Conservation (phyloP, 2,329 filamentous ascomycete species). For the Fusarium secorum region DNA sequence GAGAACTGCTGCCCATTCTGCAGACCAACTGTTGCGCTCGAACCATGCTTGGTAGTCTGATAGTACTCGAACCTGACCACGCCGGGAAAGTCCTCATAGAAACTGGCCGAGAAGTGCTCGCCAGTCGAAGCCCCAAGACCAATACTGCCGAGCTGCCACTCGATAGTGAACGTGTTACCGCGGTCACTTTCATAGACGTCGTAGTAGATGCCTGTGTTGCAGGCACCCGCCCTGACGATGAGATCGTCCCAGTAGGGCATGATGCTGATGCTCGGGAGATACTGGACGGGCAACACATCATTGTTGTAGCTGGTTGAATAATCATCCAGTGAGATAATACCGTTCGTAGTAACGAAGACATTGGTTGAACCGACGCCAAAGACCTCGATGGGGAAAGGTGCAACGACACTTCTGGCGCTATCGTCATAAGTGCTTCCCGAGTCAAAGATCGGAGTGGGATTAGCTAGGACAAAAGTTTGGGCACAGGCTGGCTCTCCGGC, state of each 20-base stretch:
- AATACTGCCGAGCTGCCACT: background rate
- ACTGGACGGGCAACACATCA: fast-evolving
- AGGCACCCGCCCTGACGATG: fast-evolving
- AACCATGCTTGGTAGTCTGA: background rate
- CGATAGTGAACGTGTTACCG: background rate
- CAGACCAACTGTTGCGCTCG: background rate
- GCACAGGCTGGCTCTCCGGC: background rate
- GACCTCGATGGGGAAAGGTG: background rate
- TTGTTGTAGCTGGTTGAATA: background rate
- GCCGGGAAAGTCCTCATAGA: background rate
- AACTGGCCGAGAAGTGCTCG: background rate
- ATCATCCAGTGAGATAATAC: background rate
- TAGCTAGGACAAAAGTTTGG: background rate
- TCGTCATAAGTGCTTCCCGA: background rate
- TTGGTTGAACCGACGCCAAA: fast-evolving
- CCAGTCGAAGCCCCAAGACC: fast-evolving
- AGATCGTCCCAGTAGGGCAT: background rate
- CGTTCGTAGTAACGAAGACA: background rate
- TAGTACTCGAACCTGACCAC: background rate
- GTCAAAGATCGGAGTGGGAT: background rate
- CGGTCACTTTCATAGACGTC: background rate
- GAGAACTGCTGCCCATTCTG: background rate
- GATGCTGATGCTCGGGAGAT: background rate
- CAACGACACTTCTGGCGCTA: fast-evolving
- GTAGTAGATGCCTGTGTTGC: background rate